Conservation (phyloP, 2,329 filamentous ascomycete genomes). For the Botryotinia convoluta region DNA sequence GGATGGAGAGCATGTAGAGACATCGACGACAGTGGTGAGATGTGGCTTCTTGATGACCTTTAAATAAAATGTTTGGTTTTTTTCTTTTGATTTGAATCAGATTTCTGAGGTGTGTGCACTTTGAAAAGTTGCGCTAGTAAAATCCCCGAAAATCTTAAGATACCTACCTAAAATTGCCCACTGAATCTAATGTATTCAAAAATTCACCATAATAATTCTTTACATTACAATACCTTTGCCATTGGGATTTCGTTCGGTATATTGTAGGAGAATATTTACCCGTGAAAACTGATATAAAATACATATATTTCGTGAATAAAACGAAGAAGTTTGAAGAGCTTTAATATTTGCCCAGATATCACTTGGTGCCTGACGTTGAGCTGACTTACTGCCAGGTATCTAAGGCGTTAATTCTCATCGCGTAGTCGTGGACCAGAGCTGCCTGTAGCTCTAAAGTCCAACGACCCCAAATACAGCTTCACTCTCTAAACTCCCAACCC, state of each 20-base stretch:
- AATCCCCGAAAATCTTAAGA: not conserved
- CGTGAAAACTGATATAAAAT: not conserved
- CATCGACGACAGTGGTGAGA: slow-evolving; percentile 19
- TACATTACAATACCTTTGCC: not conserved
- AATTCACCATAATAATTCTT: not conserved
- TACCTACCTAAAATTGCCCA: not conserved
- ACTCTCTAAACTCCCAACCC: slow-evolving; percentile 20
- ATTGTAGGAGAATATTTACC: not conserved
- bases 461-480: slow-evolving; percentile 28
- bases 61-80: not conserved
- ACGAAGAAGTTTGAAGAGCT: not conserved
- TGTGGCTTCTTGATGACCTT: slow-evolving; percentile 20
- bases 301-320: not conserved
- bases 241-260: accelerated
- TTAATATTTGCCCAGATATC: not conserved
- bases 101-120: slow-evolving; percentile 7
- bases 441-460: slow-evolving; percentile 25
- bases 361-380: slow-evolving; percentile 13
- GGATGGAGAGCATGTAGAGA: slow-evolving; percentile 29
- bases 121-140: slow-evolving; percentile 1
- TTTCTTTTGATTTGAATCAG: not conserved
- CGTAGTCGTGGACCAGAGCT: slow-evolving; percentile 28
- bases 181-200: not conserved
- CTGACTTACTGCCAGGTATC: not conserved
- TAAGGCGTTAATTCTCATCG: slow-evolving; percentile 22